Evolutionary conservation across 106 monocot species (phyloP), one percentile per base, ranked within the genome.

Genomic region (Dendrobium nobile): DNA sequence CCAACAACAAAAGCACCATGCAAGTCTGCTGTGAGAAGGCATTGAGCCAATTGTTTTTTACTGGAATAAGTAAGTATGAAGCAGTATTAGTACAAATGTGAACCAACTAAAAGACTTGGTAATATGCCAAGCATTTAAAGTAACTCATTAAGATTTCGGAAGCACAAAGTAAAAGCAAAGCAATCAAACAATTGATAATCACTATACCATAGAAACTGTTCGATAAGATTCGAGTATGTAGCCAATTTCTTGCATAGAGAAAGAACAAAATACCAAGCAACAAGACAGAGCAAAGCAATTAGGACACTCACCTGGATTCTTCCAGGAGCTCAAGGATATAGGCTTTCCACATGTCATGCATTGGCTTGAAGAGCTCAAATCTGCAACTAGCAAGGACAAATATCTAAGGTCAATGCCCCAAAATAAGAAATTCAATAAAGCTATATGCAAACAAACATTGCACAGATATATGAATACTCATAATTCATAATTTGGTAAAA

Each of bases 331-430:
- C 89, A 11, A 47, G 58, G 41, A 98, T 88, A 73, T 97, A 92
- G 24, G 84, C 89, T 88, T 94, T 92, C 97, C 97, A 98, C 92
- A 98, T 92, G 68, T 92, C 91, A 89, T 94, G 94, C 92, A 94
- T 92, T 73, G 90, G 90, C 79, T 88, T 89, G 79, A 92, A 94
- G 18, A 82, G 85, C 65, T 89, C 89, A 83, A 92, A 97, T 55
- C 97, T 97, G 87, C 74, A 83, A 72, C 13, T 45, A 79, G 28
- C 17, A 33, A 26, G 7, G 24, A n/a, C 37, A 40, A 41, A 73
- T 42, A 7, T 4, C 17, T 11, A 70, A 72, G 17, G 28, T 33
- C 40, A 72, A 40, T 24, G 7, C 64, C 64, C 26, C 1, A 26
- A 65, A 65, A 24, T 22, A 65, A 22, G 7, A 26, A 24, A 64